A percentile compares a stretch with the other conserved stretches of the same genome.
Evolutionary conservation across 2,329 filamentous ascomycete species (phyloP).

Genomic region (Coniochaeta sp.): DNA sequence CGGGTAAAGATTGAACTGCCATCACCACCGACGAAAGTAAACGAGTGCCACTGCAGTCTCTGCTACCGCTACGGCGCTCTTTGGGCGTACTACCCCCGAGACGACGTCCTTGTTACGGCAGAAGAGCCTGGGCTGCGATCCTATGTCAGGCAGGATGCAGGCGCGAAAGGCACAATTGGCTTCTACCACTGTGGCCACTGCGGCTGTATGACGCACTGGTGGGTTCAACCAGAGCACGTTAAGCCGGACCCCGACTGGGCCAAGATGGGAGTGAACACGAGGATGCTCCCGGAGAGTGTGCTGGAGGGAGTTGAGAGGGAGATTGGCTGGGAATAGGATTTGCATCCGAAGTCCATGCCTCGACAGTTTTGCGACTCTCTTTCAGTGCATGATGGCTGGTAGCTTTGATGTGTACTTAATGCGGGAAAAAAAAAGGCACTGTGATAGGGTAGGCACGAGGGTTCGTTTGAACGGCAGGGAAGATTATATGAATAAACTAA

Average conservation of each 20-base stretch:
- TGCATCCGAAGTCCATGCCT: neutral
- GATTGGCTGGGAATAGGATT: neutral
- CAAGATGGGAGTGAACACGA: neutral
- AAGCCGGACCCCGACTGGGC: neutral
- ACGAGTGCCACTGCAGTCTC: constrained; percentile 7
- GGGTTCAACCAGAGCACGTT: neutral
- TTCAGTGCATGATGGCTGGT: neutral
- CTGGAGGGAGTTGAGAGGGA: neutral
- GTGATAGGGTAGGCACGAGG: neutral
- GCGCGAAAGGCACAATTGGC: neutral
- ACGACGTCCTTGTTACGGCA: constrained; percentile 4
- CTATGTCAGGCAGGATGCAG: constrained; percentile 3
- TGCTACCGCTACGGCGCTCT: constrained; percentile 8
- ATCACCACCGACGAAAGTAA: constrained; percentile 1
- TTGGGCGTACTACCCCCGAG: constrained; percentile 5
- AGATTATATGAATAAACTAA: too few species aligned
- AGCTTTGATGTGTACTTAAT: neutral
- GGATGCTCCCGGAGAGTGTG: neutral
- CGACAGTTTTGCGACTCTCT: neutral
- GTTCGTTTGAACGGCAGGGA: neutral
- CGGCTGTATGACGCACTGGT: constrained; percentile 11
- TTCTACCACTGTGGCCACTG: constrained; percentile 7
- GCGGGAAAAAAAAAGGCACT: neutral
- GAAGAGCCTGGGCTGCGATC: neutral
- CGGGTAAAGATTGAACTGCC: constrained; percentile 7